These are phyloP conservation scores for Trametes polyzona DNA, from an alignment of 1,284 basidiomycete genomes.

Conservation along the genomic window DNA sequence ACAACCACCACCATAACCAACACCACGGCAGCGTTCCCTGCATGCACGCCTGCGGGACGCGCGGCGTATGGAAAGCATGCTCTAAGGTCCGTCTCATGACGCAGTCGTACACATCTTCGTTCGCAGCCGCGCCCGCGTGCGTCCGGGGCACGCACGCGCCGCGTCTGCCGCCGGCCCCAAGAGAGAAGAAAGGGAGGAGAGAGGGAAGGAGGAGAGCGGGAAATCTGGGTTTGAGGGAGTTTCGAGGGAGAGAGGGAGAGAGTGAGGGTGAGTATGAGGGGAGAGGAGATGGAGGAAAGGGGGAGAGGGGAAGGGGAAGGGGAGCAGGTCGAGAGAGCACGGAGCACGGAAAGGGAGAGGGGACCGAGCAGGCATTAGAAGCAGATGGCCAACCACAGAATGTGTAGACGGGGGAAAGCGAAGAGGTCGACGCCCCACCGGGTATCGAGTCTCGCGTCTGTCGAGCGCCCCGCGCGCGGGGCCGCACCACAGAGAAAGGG, in stretches of 20 bases:
- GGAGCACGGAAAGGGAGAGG: neutral
- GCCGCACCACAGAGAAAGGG: neutral
- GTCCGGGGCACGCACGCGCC: neutral
- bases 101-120: neutral
- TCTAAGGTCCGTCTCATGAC: no score
- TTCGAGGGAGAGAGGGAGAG: neutral
- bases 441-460: no score
- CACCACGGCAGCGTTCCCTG: neutral
- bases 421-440: neutral
- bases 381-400: neutral
- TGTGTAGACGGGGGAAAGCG: neutral
- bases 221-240: neutral
- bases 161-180: constrained; percentile 2
- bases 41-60: neutral
- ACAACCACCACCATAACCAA: neutral
- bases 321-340: neutral
- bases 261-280: neutral
- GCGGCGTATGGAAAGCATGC: no score
- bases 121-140: neutral
- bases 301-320: neutral
- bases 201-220: neutral
- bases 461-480: no score
- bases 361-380: neutral
- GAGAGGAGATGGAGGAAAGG: neutral
- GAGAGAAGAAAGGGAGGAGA: neutral